These are phyloP conservation scores for Vigna hirtella DNA, from an alignment of 306 rosid genomes.

Conservation along the genomic window DNA sequence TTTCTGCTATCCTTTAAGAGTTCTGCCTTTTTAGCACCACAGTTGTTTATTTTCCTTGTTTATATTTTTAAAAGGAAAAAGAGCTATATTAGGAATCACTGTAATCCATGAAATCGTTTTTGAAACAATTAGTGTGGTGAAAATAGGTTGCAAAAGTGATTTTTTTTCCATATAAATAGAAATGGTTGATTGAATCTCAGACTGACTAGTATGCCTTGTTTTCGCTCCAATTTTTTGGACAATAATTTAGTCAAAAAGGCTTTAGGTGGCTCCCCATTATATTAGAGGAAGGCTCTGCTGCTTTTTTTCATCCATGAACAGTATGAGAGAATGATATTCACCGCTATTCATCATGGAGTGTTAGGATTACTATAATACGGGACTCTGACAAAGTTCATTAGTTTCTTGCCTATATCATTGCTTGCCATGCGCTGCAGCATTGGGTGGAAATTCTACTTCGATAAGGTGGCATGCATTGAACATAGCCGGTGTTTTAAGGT, in stretches of 20 bases:
- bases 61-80: not conserved
- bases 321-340: slow-evolving; percentile 2
- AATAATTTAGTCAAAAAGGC: slow-evolving; percentile 3
- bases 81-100: not conserved
- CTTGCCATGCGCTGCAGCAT: not conserved
- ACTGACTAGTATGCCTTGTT: not conserved
- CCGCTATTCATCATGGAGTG: not conserved
- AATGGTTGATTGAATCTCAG: slow-evolving; percentile 1
- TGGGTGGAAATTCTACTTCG: too few relatives aligned
- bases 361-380: slow-evolving; percentile 3
- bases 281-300: not conserved
- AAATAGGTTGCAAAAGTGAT: slow-evolving; percentile 10
- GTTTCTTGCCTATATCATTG: slow-evolving; percentile 5
- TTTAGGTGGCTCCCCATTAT: not conserved
- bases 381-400: not conserved
- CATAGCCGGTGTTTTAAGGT: slow-evolving; percentile 15
- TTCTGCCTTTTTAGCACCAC: not conserved
- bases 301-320: not conserved
- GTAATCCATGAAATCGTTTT: slow-evolving; percentile 7
- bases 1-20: not conserved
- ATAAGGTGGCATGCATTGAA: too few relatives aligned
- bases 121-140: slow-evolving; percentile 16
- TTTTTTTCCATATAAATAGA: slow-evolving; percentile 5
- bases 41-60: slow-evolving; percentile 28
- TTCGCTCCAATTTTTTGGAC: slow-evolving; percentile 17